Percentiles rank a stretch among this genome's conserved stretches.
Conservation (phyloP, 306 rosid species). For the Herpetospermum pedunculosum region DNA sequence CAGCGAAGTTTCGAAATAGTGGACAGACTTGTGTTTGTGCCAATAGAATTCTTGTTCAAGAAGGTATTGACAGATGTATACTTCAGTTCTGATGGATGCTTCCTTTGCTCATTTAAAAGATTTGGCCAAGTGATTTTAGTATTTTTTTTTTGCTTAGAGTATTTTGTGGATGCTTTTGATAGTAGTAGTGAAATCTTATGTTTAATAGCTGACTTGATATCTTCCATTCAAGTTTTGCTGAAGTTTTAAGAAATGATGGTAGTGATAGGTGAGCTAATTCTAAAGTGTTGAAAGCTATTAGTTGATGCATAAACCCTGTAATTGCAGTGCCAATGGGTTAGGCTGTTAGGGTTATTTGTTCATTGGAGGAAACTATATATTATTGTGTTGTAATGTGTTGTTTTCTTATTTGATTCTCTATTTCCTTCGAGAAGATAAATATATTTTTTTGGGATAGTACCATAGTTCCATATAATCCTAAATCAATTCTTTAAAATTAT, state of each 20-base stretch:
- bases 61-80: conserved; percentile 38
- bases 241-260: background rate
- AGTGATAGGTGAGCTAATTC: background rate
- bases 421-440: background rate
- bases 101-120: background rate
- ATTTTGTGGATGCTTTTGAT: background rate
- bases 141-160: background rate
- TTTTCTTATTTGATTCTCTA: background rate
- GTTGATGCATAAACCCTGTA: background rate
- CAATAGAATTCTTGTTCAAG: conserved; percentile 89
- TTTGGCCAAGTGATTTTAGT: background rate
- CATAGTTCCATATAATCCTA: background rate
- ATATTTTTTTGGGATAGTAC: background rate
- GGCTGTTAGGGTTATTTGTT: background rate
- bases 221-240: background rate
- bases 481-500: background rate
- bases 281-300: background rate
- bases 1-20: conserved; percentile 87
- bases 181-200: background rate
- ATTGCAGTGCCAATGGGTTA: background rate
- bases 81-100: background rate
- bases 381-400: background rate
- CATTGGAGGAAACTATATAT: background rate
- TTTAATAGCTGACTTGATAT: background rate
- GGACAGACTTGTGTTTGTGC: conserved; percentile 99